Percentiles rank a stretch among this genome's conserved stretches.
Evolutionary conservation across 495 filamentous ascomycete species (phyloP).

Genomic region (Daldinia grandis): DNA sequence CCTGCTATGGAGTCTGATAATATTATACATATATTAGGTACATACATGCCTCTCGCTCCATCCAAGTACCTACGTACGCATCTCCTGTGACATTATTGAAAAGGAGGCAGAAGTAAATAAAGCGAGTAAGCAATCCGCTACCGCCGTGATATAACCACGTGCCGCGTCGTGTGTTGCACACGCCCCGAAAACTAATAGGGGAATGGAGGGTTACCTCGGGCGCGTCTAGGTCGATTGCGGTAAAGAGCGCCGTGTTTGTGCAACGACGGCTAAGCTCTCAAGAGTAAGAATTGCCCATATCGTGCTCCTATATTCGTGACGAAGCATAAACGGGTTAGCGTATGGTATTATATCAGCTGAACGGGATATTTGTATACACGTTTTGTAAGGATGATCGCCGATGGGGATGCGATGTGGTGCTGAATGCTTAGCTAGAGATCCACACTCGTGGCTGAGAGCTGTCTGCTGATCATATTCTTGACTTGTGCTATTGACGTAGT

Average conservation of each 20-base stretch:
- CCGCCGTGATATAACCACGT: background rate
- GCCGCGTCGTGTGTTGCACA: background rate
- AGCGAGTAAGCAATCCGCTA: background rate
- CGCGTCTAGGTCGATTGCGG: background rate
- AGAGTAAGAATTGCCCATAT: slow-evolving; percentile 74
- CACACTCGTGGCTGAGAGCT: background rate
- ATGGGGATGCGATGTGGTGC: background rate
- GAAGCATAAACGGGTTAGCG: background rate
- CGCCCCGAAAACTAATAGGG: background rate
- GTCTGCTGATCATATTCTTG: background rate
- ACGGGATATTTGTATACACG: background rate
- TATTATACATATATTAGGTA: background rate
- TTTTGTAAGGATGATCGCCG: background rate
- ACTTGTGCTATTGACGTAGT: background rate
- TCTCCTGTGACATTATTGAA: background rate
- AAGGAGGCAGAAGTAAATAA: background rate
- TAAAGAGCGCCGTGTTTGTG: background rate
- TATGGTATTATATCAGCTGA: background rate
- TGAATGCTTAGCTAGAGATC: background rate
- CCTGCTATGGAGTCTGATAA: background rate
- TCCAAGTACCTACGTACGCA: background rate
- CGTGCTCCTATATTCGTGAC: slow-evolving; percentile 69
- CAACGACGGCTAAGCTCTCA: slow-evolving; percentile 18
- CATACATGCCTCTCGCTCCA: background rate
- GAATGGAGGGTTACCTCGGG: background rate